Base-by-base conservation (phyloP, 352 stramenopile species). In the Lagenidium sp. region DNA sequence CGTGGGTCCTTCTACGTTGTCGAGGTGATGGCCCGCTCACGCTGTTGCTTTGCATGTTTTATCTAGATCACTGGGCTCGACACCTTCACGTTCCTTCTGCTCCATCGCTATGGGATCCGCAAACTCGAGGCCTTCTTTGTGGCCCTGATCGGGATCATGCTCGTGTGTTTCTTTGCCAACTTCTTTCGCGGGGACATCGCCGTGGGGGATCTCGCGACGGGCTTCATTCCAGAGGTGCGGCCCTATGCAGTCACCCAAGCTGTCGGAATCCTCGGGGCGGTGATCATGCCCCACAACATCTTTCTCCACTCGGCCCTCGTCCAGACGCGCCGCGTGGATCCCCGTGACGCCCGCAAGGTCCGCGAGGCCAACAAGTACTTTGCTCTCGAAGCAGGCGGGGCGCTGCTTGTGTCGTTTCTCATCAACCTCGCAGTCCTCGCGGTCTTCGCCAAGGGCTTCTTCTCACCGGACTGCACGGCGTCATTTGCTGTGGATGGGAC, bases 281-380 rank as follows among this genome's bases (percentile, higher is more conserved):
- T 98, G 31, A 91, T 97, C 55, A 97, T 97, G 89, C 89, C 89
- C 5, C 85, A 97, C 64, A 97, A 97, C 54, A 65, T 97, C 15
- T 97, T 94, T 43, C 60, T 97, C 11, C 88, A 97, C 62, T 95
- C 81, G 10, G 88, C 72, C 20, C 68, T 95, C 1, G 74, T 95
- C 16, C 80, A 69, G 36, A 68, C 65, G 29, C 62, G 65, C 1
- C 52, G 70, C n/a, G 50, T 93, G 1, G 68, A 90, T 41, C 72
- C 63, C 20, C 47, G 58, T 6, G 69, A 90, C 53, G 36, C 23
- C 5, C 68, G 61, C 26, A 85, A 89, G 35, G 68, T 95, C 34
- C 53, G 50, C 16, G 75, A 96, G 50, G 87, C 87, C 6, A 96
- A 95, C 67, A 90, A 93, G 41, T 98, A 96, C 55, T 98, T 96